A percentile compares a stretch with the other conserved stretches of the same genome.
phyloP scores from a whole-genome alignment of 106 monocot genomes.

The Cymbidium sinense region DNA sequence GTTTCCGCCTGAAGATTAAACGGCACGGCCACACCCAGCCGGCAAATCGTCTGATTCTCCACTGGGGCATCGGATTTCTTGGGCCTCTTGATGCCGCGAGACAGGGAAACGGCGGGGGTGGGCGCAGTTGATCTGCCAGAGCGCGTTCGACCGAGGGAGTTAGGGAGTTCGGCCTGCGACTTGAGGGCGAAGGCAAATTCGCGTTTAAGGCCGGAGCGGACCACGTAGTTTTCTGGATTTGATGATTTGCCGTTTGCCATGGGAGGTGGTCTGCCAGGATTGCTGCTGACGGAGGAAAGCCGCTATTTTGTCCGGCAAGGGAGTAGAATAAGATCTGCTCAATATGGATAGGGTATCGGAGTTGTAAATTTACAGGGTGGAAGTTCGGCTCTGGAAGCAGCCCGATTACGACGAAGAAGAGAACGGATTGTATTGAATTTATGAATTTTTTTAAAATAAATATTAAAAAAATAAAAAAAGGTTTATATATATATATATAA shows the following conservation, averaged over 20 bases:
- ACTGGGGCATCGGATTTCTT: background rate
- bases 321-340: too few relatives aligned
- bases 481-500: too few relatives aligned
- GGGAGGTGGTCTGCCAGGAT: background rate
- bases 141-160: conserved; percentile 41
- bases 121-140: conserved; percentile 8
- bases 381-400: too few relatives aligned
- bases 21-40: background rate
- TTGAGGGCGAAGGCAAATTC: conserved; percentile 81
- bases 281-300: background rate
- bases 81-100: background rate
- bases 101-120: background rate
- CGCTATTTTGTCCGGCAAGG: too few relatives aligned
- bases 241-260: conserved; percentile 29
- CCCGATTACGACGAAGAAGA: too few relatives aligned
- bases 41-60: background rate
- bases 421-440: too few relatives aligned
- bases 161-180: conserved; percentile 47
- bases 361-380: too few relatives aligned
- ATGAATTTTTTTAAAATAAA: too few relatives aligned
- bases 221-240: conserved; percentile 29
- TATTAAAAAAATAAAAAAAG: too few relatives aligned
- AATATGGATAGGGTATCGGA: too few relatives aligned
- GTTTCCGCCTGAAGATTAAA: background rate
- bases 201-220: conserved; percentile 73